These are phyloP conservation scores for Cucumis hystrix DNA, from an alignment of 306 rosid species.

Conservation along the genomic window DNA sequence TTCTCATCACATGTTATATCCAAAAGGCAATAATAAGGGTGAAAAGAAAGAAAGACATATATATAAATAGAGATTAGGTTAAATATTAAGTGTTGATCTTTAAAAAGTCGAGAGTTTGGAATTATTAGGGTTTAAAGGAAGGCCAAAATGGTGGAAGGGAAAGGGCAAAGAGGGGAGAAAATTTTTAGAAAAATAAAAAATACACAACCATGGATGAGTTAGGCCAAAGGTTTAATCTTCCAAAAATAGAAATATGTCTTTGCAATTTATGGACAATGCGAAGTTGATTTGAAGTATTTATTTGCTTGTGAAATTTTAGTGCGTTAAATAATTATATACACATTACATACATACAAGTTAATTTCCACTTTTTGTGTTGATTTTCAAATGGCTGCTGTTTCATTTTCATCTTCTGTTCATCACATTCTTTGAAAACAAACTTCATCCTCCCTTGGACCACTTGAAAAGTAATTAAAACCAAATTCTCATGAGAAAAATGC, in stretches of 20 bases:
- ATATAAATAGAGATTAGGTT: background rate
- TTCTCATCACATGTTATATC: background rate
- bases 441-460: background rate
- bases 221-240: background rate
- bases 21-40: background rate
- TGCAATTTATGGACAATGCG: background rate
- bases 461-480: background rate
- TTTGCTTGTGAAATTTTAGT: background rate
- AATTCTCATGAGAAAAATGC: background rate
- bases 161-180: background rate
- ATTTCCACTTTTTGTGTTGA: background rate
- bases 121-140: background rate
- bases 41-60: background rate
- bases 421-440: slow-evolving; percentile 9
- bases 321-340: background rate
- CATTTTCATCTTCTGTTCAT: background rate
- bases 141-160: background rate
- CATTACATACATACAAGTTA: background rate
- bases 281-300: background rate
- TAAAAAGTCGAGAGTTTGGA: background rate
- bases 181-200: background rate
- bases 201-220: background rate
- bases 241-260: background rate
- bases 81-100: background rate
- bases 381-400: background rate